These are phyloP conservation scores for Penicillium sp. DNA, from an alignment of 2,329 filamentous ascomycete genomes.

Conservation along the genomic window DNA sequence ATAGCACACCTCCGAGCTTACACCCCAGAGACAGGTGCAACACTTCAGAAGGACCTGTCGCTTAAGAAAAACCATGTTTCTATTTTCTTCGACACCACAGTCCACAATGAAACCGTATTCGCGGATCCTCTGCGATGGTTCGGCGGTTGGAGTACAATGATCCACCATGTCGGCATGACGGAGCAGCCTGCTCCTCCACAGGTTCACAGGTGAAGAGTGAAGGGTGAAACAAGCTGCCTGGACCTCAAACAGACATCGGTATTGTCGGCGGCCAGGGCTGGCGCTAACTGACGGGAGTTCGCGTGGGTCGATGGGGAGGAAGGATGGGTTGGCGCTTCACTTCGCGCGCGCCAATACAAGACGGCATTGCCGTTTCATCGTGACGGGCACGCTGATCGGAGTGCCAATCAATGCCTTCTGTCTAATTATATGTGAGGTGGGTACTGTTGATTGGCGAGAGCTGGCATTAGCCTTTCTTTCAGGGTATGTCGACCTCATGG, in stretches of 20 bases:
- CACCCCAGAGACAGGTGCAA: not conserved
- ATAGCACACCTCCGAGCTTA: not conserved
- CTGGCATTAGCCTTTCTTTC: not conserved
- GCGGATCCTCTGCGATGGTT: not conserved
- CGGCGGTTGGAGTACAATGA: conserved; percentile 6
- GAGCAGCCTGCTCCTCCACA: conserved; percentile 18
- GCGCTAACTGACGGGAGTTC: not conserved
- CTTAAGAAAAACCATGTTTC: conserved; percentile 14
- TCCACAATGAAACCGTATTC: conserved; percentile 19
- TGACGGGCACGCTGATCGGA: not conserved
- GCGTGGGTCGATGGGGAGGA: not conserved
- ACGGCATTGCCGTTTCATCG: not conserved
- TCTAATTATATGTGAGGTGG: conserved; percentile 2
- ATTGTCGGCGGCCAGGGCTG: conserved; percentile 2
- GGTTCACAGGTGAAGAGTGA: not conserved
- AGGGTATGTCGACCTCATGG: too few species aligned
- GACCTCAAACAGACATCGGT: not conserved
- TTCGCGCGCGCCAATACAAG: conserved; percentile 30
- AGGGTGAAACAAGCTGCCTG: conserved; percentile 20
- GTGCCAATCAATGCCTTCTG: conserved; percentile 18
- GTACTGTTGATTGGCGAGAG: not conserved
- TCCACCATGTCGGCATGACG: conserved; percentile 11
- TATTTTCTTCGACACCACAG: conserved; percentile 14
- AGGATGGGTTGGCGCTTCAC: conserved; percentile 14
- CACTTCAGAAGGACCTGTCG: not conserved